Evolutionary conservation across 2,329 filamentous ascomycete species (phyloP).

Genomic region (Meredithiella fracta): DNA sequence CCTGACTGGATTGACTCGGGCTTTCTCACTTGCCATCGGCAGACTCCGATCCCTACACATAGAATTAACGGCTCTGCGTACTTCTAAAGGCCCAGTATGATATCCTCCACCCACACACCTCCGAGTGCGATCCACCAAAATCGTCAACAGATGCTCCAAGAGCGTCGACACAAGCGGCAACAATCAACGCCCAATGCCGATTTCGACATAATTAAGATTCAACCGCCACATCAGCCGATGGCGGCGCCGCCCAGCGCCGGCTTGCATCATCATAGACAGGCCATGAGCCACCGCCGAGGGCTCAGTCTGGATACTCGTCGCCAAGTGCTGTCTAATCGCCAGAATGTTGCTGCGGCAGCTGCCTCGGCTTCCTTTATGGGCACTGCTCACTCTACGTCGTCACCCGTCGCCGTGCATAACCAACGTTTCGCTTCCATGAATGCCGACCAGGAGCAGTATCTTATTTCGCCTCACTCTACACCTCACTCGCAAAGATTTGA

Average conservation of each 20-base stretch:
- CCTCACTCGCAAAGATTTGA: constrained; percentile 39
- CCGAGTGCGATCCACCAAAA: constrained; percentile 13
- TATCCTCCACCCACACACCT: constrained; percentile 9
- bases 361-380: constrained; percentile 18
- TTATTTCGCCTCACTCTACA: constrained; percentile 39
- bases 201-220: constrained; percentile 57
- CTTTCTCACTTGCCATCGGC: neutral
- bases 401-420: constrained; percentile 15
- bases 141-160: constrained; percentile 18
- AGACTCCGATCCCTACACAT: neutral
- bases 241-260: constrained; percentile 6
- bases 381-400: constrained; percentile 23
- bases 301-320: constrained; percentile 65
- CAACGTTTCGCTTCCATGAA: constrained; percentile 19
- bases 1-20: neutral
- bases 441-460: constrained; percentile 33
- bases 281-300: constrained; percentile 54
- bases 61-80: neutral
- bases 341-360: constrained; percentile 16
- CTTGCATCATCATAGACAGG: constrained; percentile 8
- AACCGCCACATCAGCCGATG: constrained; percentile 24
- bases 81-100: neutral
- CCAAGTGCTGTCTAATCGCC: constrained; percentile 22
- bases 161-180: constrained; percentile 56
- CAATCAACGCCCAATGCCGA: constrained; percentile 59